Percentiles rank a stretch among this genome's conserved stretches.
phyloP scores from a whole-genome alignment of 495 filamentous ascomycete species.

The Neurospora tetrasperma region DNA sequence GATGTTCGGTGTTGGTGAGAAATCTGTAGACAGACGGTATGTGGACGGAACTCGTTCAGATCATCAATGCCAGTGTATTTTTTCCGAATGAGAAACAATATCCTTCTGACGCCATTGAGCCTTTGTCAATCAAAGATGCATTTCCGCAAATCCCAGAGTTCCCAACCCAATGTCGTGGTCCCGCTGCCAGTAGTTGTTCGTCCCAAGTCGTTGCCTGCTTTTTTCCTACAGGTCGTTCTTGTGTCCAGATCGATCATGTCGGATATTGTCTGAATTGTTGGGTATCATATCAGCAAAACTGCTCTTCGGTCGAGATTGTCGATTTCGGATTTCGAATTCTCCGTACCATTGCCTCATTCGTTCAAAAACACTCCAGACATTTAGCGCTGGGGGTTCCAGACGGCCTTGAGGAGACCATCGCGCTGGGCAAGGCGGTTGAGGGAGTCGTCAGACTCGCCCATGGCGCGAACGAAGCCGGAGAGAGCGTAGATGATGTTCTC shows the following conservation, averaged over 20 bases:
- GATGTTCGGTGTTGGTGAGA: background rate
- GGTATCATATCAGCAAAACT: conserved; percentile 14
- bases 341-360: conserved; percentile 18
- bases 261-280: conserved; percentile 4
- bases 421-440: conserved; percentile 91
- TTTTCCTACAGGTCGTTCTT: conserved; percentile 7
- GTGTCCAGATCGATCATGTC: conserved; percentile 14
- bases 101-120: conserved; percentile 25
- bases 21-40: background rate
- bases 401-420: conserved; percentile 91
- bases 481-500: conserved; percentile 97
- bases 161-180: conserved; percentile 11
- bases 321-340: background rate
- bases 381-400: conserved; percentile 83
- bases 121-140: conserved; percentile 15
- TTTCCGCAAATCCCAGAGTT: conserved; percentile 6
- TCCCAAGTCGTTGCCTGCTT: background rate
- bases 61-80: conserved; percentile 26
- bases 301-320: conserved; percentile 1
- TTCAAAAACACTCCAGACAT: conserved; percentile 5
- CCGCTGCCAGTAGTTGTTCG: conserved; percentile 10
- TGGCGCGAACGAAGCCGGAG: conserved; percentile 93
- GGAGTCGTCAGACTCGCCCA: conserved; percentile 95
- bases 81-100: conserved; percentile 21
- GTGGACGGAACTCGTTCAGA: background rate